Evolutionary conservation across 257 asterid species (phyloP).

Genomic region (Nicotiana paniculata): DNA sequence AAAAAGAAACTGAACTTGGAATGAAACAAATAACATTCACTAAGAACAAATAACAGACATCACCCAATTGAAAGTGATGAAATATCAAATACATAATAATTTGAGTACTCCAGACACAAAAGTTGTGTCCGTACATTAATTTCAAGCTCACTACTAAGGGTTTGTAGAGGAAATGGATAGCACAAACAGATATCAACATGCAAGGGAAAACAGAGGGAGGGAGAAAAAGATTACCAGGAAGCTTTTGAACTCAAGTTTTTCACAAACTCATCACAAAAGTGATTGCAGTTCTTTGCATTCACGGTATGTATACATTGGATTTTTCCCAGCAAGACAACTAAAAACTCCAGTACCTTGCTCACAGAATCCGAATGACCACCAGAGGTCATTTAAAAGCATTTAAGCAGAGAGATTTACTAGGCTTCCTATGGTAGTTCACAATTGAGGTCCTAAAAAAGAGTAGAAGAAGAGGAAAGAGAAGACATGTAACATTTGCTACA

Average conservation of each 20-base stretch:
- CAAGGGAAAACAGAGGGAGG: background rate
- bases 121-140: background rate
- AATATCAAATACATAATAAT: background rate
- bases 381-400: too few species aligned
- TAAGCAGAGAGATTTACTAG: too few species aligned
- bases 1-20: background rate
- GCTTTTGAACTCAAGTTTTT: slow-evolving; percentile 92
- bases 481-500: too few species aligned
- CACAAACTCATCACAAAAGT: slow-evolving; percentile 90
- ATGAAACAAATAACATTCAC: background rate
- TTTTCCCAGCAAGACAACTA: slow-evolving; percentile 76
- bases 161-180: background rate
- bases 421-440: too few species aligned
- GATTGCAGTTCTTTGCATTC: slow-evolving; percentile 95
- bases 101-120: background rate
- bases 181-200: background rate
- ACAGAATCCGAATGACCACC: slow-evolving; percentile 96
- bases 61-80: background rate
- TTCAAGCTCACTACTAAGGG: background rate
- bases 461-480: too few species aligned
- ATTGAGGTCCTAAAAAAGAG: too few species aligned
- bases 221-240: slow-evolving; percentile 60
- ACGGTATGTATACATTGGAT: slow-evolving; percentile 93
- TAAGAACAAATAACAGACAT: background rate
- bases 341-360: slow-evolving; percentile 96